Percentiles rank a stretch among this genome's conserved stretches.
Evolutionary conservation across 2,329 filamentous ascomycete species (phyloP).

Genomic region (Calonectria honghensis): DNA sequence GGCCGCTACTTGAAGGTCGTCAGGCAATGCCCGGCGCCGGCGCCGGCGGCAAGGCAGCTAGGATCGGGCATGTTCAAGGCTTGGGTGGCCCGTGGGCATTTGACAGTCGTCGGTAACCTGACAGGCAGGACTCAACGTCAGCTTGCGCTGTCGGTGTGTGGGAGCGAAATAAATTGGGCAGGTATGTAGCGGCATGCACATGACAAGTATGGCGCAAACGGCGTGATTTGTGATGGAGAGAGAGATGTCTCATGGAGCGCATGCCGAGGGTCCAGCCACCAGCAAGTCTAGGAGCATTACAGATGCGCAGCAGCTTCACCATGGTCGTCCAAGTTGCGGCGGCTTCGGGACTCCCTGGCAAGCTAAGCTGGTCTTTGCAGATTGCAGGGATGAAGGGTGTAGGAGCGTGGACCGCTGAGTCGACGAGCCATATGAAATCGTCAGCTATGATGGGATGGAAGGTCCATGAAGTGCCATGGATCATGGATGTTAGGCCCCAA

Average conservation of each 20-base stretch:
- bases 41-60: conserved; percentile 44
- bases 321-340: conserved; percentile 30
- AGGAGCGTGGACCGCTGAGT: conserved; percentile 42
- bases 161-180: conserved; percentile 14
- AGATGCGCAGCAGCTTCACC: conserved; percentile 36
- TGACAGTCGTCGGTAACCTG: conserved; percentile 43
- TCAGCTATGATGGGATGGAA: conserved; percentile 46
- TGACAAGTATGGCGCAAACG: conserved; percentile 23
- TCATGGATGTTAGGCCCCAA: conserved; percentile 47
- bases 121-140: conserved; percentile 40
- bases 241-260: conserved; percentile 46
- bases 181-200: not conserved
- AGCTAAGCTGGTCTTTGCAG: conserved; percentile 42
- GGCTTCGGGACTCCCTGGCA: conserved; percentile 37
- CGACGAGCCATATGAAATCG: conserved; percentile 46
- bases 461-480: conserved; percentile 40
- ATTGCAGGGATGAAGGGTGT: conserved; percentile 36
- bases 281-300: conserved; percentile 49
- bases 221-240: conserved; percentile 31
- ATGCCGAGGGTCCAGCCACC: conserved; percentile 43
- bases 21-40: conserved; percentile 46
- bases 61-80: conserved; percentile 31
- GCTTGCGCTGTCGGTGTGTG: conserved; percentile 10
- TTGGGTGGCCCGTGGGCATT: conserved; percentile 47
- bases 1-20: conserved; percentile 51